These are phyloP conservation scores for Bruguiera parviflora DNA, from an alignment of 345 rosid species.

Conservation along the genomic window DNA sequence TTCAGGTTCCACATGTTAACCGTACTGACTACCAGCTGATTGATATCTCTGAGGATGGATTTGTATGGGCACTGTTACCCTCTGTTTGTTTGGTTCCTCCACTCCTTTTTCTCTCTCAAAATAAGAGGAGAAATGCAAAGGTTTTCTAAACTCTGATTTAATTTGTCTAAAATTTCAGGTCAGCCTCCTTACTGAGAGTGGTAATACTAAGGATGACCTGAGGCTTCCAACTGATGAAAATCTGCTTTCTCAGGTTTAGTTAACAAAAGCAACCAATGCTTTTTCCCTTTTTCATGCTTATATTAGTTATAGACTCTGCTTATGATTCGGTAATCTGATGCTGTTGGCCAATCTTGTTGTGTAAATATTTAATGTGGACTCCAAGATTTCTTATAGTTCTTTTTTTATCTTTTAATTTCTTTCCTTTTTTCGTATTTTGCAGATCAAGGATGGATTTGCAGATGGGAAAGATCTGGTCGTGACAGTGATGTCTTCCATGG, in stretches of 20 bases:
- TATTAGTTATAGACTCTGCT: no score
- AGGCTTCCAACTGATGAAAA: conserved; percentile 1
- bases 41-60: conserved; percentile 5
- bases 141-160: no score
- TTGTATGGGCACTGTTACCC: background rate
- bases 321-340: no score
- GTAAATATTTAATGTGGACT: no score
- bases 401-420: background rate
- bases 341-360: no score
- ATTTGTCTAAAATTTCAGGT: background rate
- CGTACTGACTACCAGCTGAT: conserved; percentile 4
- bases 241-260: background rate
- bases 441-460: conserved; percentile 1
- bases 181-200: background rate
- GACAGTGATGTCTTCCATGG: conserved; percentile 7
- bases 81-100: background rate
- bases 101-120: background rate
- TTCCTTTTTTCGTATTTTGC: background rate
- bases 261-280: background rate
- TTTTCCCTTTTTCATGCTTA: no score
- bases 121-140: no score
- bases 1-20: conserved; percentile 1
- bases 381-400: background rate
- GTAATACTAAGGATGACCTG: conserved; percentile 3
- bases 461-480: background rate